Evolutionary conservation across 2,329 filamentous ascomycete species (phyloP), one percentile per base, ranked within the genome.

Genomic region (Fusarium avenaceum): DNA sequence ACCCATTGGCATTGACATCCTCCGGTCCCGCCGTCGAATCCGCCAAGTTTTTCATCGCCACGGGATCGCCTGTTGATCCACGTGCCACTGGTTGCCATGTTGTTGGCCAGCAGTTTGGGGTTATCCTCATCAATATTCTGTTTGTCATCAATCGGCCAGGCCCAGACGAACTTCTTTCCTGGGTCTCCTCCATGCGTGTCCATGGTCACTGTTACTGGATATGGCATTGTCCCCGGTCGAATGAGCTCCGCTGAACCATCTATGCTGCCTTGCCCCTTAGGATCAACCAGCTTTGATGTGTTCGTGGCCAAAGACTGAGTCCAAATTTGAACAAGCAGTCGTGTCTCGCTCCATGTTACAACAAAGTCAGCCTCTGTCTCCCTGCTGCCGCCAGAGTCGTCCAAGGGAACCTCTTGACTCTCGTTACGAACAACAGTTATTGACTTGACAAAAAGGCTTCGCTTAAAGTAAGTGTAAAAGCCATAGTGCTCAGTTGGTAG

Each of bases 381-480:
- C 33, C 78, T 77, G 20, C 85, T 80, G 10, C 89, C 89, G 39
- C 89, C 88, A 63, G 87, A 79, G 45, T 80, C 72, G 69, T 90
- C 88, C 26, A 82, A 79, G 2, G 83, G 79, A 4, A 83, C 77
- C 48, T 80, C 75, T 38, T 38, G 35, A 9, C 75, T 76, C n/a
- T 80, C 76, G 15, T 76, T 74, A 17, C 82, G 82, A n/a, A 74
- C 74, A 65, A 80, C 76, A 1, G 79, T 79, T 13, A 84, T 80
- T 17, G 88, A 89, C 71, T 89, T 88, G 65, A 97, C 84, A 81
- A 95, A 97, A 67, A 97, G 92, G 10, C 90, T 91, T 69, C 94
- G 92, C 79, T 94, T 90, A 78, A 92, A 98, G 82, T 97, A 96
- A 1, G 87, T 92, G 81, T 97, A 97, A 80, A 97, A 97, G 4